A percentile compares a stretch with the other conserved stretches of the same genome.
Conservation (phyloP, 768 basidiomycete species). For the Mycena haematopus region DNA sequence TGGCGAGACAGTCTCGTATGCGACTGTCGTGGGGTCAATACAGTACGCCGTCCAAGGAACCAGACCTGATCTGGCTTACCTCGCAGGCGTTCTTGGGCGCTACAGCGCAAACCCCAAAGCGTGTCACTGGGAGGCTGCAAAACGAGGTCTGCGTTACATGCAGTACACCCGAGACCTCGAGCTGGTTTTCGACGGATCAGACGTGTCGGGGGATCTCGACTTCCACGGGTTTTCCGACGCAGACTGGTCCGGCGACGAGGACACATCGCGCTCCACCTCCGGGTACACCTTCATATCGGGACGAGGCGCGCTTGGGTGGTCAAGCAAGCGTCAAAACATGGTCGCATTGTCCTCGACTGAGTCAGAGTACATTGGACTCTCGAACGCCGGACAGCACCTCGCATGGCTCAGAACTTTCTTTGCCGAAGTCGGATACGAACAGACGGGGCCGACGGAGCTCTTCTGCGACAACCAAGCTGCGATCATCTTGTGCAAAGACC, state of each 20-base stretch:
- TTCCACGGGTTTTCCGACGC: constrained; percentile 9
- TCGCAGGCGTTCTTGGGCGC: constrained; percentile 1
- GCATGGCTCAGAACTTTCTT: constrained; percentile 2
- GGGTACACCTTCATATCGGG: constrained; percentile 6
- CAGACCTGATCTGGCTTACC: constrained; percentile 2
- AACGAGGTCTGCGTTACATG: constrained; percentile 5
- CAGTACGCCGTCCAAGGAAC: constrained; percentile 9
- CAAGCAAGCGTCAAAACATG: constrained; percentile 9
- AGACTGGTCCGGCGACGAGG: constrained; percentile 4
- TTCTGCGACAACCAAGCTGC: not conserved
- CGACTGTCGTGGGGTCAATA: constrained; percentile 1
- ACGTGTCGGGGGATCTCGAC: not conserved
- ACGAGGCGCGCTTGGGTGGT: constrained; percentile 4
- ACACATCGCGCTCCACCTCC: not conserved
- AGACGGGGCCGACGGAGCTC: not conserved
- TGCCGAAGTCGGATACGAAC: not conserved
- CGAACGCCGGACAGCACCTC: constrained; percentile 2
- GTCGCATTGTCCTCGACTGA: constrained; percentile 11
- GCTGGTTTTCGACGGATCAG: not conserved
- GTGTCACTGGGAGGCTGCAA: constrained; percentile 13
- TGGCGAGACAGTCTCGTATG: not conserved
- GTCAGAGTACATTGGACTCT: constrained; percentile 5
- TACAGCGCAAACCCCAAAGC: constrained; percentile 13
- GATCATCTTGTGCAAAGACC: not conserved
- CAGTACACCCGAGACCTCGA: not conserved